Percentiles rank a stretch among this genome's conserved stretches.
Conservation (phyloP, 495 filamentous ascomycete genomes). For the Penicillium simplicissimum region DNA sequence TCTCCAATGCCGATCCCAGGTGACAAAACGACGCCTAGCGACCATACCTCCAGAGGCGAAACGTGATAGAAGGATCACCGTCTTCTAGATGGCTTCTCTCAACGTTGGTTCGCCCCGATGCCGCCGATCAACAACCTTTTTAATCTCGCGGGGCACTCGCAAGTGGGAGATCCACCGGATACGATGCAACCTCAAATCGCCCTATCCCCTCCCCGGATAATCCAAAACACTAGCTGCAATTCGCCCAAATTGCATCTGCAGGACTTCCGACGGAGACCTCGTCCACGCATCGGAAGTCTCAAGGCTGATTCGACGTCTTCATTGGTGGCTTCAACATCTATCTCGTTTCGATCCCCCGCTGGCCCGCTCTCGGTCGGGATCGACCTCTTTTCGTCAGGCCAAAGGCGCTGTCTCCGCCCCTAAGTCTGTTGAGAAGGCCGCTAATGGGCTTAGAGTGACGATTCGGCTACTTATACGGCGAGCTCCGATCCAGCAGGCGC, state of each 20-base stretch:
- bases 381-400: slow-evolving; percentile 7
- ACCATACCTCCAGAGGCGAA: slow-evolving; percentile 10
- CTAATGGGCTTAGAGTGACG: neutral
- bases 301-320: neutral
- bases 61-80: slow-evolving; percentile 4
- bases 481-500: slow-evolving; percentile 25
- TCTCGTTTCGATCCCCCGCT: neutral
- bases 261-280: slow-evolving; percentile 10
- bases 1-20: neutral
- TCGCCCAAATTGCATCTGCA: neutral
- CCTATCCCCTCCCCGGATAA: neutral
- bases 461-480: slow-evolving; percentile 13
- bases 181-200: slow-evolving; percentile 26
- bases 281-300: slow-evolving; percentile 5
- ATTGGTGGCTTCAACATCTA: slow-evolving; percentile 7
- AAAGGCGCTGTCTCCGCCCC: neutral
- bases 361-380: slow-evolving; percentile 6
- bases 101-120: slow-evolving; percentile 2
- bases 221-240: slow-evolving; percentile 14
- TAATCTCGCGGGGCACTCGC: slow-evolving; percentile 23
- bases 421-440: neutral
- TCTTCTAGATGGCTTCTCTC: slow-evolving; percentile 2
- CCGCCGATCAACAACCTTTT: slow-evolving; percentile 18
- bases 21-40: neutral
- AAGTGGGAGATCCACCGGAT: slow-evolving; percentile 22